Conservation (phyloP, 1,139 yeast species). For the Geotrichum candidum region DNA sequence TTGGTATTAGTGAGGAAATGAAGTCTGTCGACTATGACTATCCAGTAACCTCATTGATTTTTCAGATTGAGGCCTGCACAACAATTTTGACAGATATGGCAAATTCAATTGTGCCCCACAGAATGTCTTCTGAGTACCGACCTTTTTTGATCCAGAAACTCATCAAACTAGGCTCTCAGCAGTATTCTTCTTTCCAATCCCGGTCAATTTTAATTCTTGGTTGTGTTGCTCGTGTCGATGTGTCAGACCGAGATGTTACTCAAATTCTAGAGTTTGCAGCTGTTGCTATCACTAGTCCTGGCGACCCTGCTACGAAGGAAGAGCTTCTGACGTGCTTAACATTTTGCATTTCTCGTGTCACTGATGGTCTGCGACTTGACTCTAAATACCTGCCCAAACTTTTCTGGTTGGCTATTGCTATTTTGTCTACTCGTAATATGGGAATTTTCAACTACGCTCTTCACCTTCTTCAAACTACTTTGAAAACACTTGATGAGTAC, state of each 20-base stretch:
- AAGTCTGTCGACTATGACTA: slow-evolving; percentile 40
- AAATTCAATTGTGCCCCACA: slow-evolving; percentile 43
- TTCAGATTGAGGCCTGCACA: slow-evolving; percentile 59
- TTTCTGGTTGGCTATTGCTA: slow-evolving; percentile 58
- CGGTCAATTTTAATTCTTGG: slow-evolving; percentile 72
- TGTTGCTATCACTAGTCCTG: slow-evolving; percentile 31
- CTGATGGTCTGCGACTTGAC: slow-evolving; percentile 53
- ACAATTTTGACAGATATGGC: slow-evolving; percentile 55
- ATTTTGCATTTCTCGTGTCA: slow-evolving; percentile 48
- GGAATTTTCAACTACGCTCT: slow-evolving; percentile 27
- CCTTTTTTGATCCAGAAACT: slow-evolving; percentile 68
- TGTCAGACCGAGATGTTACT: slow-evolving; percentile 54
- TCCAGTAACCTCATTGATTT: slow-evolving; percentile 48
- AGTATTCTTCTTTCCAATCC: slow-evolving; percentile 58
- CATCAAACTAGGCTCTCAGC: slow-evolving; percentile 56
- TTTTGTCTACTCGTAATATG: slow-evolving; percentile 32
- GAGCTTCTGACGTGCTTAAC: slow-evolving; percentile 34
- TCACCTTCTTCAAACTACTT: slow-evolving; percentile 26
- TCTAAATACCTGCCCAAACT: slow-evolving; percentile 52
- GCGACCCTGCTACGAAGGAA: slow-evolving; percentile 35
- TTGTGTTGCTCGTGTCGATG: slow-evolving; percentile 57
- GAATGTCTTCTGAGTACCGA: slow-evolving; percentile 41
- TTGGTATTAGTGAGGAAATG: slow-evolving; percentile 65
- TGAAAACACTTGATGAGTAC: slow-evolving; percentile 28
- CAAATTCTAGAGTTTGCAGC: slow-evolving; percentile 36